phyloP scores from a whole-genome alignment of 441 rosid genomes.

The Biscutella laevigata region DNA sequence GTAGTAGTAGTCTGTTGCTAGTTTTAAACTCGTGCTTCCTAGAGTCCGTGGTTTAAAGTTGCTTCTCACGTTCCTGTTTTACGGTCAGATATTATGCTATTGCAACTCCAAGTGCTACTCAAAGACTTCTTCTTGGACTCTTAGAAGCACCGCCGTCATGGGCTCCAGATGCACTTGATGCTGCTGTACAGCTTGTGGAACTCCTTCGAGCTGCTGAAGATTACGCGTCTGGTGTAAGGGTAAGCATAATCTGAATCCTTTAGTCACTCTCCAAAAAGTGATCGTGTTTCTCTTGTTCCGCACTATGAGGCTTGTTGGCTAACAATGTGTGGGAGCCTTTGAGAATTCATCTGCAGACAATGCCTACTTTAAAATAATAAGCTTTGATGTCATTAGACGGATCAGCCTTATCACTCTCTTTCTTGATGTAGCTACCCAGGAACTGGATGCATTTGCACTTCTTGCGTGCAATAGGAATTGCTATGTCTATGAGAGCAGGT shows the following conservation, averaged over 20 bases:
- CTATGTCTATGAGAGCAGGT: constrained; percentile 98
- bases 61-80: constrained; percentile 14
- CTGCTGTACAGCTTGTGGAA: constrained; percentile 99
- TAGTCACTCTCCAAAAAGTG: constrained; percentile 3
- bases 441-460: constrained; percentile 99
- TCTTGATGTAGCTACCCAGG: constrained; percentile 72
- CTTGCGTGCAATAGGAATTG: constrained; percentile 96
- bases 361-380: not conserved
- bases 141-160: constrained; percentile 98
- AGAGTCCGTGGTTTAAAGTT: not conserved
- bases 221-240: constrained; percentile 92
- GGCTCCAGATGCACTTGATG: constrained; percentile 99
- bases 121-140: constrained; percentile 94
- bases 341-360: not conserved
- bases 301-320: not conserved
- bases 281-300: not conserved
- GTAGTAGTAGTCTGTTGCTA: not conserved
- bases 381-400: not conserved
- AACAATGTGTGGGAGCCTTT: not conserved
- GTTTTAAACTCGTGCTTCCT: constrained; percentile 2
- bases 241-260: constrained; percentile 31
- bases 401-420: constrained; percentile 17
- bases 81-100: constrained; percentile 76
- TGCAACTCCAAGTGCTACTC: constrained; percentile 99
- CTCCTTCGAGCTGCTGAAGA: constrained; percentile 99